Conservation (phyloP, 1,284 basidiomycete species). For the Mycena citricolor region DNA sequence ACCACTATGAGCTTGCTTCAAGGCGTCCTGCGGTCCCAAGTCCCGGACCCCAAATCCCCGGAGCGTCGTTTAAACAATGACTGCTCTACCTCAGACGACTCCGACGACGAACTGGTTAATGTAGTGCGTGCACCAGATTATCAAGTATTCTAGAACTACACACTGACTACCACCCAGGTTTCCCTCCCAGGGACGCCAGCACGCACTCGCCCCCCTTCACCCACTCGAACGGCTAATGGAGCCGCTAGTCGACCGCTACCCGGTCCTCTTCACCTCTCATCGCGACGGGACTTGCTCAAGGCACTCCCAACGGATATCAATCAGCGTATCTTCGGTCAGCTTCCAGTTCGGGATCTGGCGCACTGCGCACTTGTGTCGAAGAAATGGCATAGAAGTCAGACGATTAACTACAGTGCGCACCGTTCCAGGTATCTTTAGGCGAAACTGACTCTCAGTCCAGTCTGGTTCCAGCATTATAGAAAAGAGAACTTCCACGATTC, state of each 20-base stretch:
- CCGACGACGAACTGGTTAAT: conserved; percentile 72
- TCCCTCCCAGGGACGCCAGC: conserved; percentile 70
- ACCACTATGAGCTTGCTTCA: conserved; percentile 74
- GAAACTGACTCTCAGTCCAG: conserved; percentile 41
- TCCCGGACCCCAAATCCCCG: conserved; percentile 42
- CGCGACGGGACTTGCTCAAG: conserved; percentile 60
- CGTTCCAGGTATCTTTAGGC: too few species aligned
- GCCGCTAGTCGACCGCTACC: conserved; percentile 44
- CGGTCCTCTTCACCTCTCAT: conserved; percentile 41
- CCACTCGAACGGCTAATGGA: conserved; percentile 47
- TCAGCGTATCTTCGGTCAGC: conserved; percentile 69
- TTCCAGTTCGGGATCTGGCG: conserved; percentile 70
- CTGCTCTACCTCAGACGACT: conserved; percentile 50
- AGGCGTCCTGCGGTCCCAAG: conserved; percentile 61
- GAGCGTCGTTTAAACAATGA: conserved; percentile 42
- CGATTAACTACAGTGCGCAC: conserved; percentile 80
- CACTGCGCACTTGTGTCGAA: conserved; percentile 77
- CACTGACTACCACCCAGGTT: too few species aligned
- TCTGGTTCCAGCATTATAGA: conserved; percentile 88
- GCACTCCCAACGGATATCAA: conserved; percentile 77
- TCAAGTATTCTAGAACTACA: too few species aligned
- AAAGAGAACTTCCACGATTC: conserved; percentile 80
- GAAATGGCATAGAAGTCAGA: conserved; percentile 86
- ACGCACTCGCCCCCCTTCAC: conserved; percentile 64
- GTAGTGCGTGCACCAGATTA: conserved; percentile 53